A percentile compares a stretch with the other conserved stretches of the same genome.
phyloP scores from a whole-genome alignment of 2,329 filamentous ascomycete species.

The Camillea tinctor region DNA sequence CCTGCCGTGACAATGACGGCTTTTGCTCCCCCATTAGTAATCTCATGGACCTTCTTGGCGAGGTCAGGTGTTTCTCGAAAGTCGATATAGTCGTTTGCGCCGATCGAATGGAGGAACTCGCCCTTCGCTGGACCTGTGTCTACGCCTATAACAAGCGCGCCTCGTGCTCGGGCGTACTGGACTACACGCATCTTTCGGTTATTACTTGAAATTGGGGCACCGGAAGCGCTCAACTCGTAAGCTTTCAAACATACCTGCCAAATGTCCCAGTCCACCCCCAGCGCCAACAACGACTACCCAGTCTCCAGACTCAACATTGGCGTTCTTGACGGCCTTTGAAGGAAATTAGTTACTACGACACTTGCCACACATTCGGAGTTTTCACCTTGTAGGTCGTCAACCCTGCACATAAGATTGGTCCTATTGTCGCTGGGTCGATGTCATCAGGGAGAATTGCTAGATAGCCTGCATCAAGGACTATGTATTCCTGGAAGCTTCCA shows the following conservation, averaged over 20 bases:
- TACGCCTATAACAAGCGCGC: constrained; percentile 41
- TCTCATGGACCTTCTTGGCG: constrained; percentile 32
- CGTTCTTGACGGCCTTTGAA: constrained; percentile 39
- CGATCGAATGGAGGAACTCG: constrained; percentile 38
- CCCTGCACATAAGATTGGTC: constrained; percentile 44
- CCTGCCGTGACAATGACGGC: constrained; percentile 43
- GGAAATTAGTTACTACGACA: too few relatives aligned
- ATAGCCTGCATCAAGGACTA: constrained; percentile 43
- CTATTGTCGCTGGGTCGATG: constrained; percentile 39
- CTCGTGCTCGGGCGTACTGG: constrained; percentile 42
- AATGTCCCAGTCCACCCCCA: constrained; percentile 44
- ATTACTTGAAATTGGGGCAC: background rate
- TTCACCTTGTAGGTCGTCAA: constrained; percentile 42
- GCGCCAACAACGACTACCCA: constrained; percentile 46
- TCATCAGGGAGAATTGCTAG: constrained; percentile 42
- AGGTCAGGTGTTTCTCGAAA: constrained; percentile 35
- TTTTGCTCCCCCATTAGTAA: constrained; percentile 40
- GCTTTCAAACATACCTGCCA: constrained; percentile 34
- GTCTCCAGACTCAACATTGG: constrained; percentile 37
- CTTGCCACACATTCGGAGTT: background rate
- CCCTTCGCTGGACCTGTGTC: constrained; percentile 39
- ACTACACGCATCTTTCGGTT: constrained; percentile 25
- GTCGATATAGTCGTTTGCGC: constrained; percentile 41
- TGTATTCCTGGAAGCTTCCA: constrained; percentile 45
- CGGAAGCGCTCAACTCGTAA: too few relatives aligned